Evolutionary conservation across 495 filamentous ascomycete genomes (phyloP).

Genomic region (Talaromyces liani): DNA sequence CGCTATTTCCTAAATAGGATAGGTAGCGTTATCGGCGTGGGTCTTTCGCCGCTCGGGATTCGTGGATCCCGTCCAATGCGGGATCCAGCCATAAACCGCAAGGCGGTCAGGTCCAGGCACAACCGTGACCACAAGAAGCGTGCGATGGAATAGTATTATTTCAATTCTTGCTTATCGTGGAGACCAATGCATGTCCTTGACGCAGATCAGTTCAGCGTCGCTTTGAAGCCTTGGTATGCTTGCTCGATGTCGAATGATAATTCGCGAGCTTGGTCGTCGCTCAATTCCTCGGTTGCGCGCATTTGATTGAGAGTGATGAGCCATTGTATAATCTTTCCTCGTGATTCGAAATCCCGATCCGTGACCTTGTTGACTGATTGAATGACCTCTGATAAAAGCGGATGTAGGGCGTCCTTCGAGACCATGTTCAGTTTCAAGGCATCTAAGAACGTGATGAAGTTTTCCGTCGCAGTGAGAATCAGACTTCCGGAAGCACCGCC

Average conservation of each 20-base stretch:
- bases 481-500: slow-evolving; percentile 61
- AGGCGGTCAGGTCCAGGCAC: neutral
- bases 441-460: slow-evolving; percentile 97
- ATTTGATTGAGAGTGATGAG: slow-evolving; percentile 95
- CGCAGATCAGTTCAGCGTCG: slow-evolving; percentile 42
- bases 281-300: slow-evolving; percentile 87
- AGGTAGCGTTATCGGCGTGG: slow-evolving; percentile 15
- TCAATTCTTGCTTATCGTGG: neutral
- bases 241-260: slow-evolving; percentile 82
- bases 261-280: slow-evolving; percentile 79
- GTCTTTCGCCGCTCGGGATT: slow-evolving; percentile 4
- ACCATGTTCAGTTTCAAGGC: slow-evolving; percentile 81
- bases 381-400: slow-evolving; percentile 87
- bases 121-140: neutral
- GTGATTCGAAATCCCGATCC: slow-evolving; percentile 82
- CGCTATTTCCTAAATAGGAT: slow-evolving; percentile 32
- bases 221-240: slow-evolving; percentile 88
- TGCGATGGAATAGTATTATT: neutral
- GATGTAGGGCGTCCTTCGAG: slow-evolving; percentile 93
- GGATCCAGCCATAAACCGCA: neutral
- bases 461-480: slow-evolving; percentile 83
- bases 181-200: neutral
- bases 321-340: slow-evolving; percentile 97
- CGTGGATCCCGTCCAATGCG: slow-evolving; percentile 1
- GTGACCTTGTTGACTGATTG: slow-evolving; percentile 96